Percentiles rank a stretch among this genome's conserved stretches.
phyloP scores from a whole-genome alignment of 495 filamentous ascomycete genomes.

The Lepidopterella palustris region DNA sequence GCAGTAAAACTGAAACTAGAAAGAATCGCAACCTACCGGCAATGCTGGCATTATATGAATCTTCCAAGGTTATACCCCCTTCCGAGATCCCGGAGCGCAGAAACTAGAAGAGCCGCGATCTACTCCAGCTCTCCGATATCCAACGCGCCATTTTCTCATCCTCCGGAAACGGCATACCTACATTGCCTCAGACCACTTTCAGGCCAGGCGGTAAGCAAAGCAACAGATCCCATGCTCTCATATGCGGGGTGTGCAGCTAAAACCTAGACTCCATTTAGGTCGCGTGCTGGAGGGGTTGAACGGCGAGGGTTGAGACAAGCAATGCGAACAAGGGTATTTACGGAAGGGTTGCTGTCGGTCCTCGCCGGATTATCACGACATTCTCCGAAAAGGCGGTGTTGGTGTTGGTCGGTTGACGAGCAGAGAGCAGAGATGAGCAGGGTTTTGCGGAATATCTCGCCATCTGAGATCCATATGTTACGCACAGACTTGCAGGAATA shows the following conservation, averaged over 20 bases:
- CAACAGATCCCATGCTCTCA: background rate
- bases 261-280: background rate
- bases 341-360: background rate
- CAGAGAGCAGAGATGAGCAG: no score
- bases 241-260: background rate
- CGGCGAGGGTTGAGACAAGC: background rate
- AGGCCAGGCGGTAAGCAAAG: background rate
- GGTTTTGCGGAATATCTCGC: background rate
- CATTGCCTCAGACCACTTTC: slow-evolving; percentile 1
- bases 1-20: no score
- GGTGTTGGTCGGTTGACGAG: background rate
- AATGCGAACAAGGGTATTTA: background rate
- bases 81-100: background rate
- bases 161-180: background rate
- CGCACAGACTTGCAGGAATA: background rate
- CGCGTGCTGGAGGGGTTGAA: background rate
- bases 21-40: no score
- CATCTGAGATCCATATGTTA: background rate
- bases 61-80: background rate
- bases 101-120: no score
- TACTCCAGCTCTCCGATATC: no score
- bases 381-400: slow-evolving; percentile 1
- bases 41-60: background rate
- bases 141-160: background rate
- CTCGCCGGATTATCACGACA: slow-evolving; percentile 2